Conservation (phyloP, 768 basidiomycete genomes). For the Boletus vermiculosoides region DNA sequence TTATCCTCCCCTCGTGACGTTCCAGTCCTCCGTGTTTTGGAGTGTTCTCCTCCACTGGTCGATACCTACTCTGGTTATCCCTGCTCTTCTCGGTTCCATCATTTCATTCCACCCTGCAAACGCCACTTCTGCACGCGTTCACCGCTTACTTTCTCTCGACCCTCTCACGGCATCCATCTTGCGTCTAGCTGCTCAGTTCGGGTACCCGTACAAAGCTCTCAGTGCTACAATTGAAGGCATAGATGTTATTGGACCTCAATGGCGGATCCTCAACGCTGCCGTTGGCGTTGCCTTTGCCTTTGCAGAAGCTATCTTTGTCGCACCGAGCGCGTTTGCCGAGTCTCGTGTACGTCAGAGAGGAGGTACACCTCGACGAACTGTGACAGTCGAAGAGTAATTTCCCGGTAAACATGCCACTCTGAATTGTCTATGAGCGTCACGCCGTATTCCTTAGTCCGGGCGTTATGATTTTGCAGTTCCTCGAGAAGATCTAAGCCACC, state of each 20-base stretch:
- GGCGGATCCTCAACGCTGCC: conserved; percentile 55
- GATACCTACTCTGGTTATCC: conserved; percentile 59
- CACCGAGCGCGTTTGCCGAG: conserved; percentile 41
- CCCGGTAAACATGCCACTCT: background rate
- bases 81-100: conserved; percentile 52
- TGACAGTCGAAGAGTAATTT: conserved; percentile 24
- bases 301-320: conserved; percentile 57
- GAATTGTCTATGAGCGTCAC: background rate
- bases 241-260: conserved; percentile 54
- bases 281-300: conserved; percentile 65
- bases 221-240: conserved; percentile 34
- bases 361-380: conserved; percentile 21
- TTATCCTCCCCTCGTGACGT: conserved; percentile 49
- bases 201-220: conserved; percentile 48
- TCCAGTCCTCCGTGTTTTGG: conserved; percentile 52
- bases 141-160: conserved; percentile 43
- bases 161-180: conserved; percentile 63
- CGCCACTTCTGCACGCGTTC: conserved; percentile 21
- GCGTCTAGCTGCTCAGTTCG: conserved; percentile 57
- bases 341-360: conserved; percentile 26
- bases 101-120: conserved; percentile 60
- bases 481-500: conserved; percentile 3
- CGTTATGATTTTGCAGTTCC: background rate
- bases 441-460: background rate
- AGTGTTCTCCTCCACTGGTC: conserved; percentile 59